A percentile compares a stretch with the other conserved stretches of the same genome.
These are phyloP conservation scores for Pseudogymnoascus sp. DNA, from an alignment of 2,329 filamentous ascomycete genomes.

Conservation along the genomic window DNA sequence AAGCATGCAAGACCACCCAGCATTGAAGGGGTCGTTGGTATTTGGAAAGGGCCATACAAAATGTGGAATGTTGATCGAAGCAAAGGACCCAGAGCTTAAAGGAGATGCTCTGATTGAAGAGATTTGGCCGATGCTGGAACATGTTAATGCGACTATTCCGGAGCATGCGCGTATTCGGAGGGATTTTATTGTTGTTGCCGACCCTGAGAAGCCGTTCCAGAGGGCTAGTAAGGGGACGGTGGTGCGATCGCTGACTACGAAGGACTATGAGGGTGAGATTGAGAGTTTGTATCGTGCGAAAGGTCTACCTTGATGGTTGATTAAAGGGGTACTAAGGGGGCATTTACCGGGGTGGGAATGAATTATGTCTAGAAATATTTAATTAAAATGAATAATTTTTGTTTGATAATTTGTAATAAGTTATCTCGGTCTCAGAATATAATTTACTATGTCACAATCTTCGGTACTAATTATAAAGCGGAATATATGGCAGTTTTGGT, in stretches of 20 bases:
- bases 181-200: conserved; percentile 15
- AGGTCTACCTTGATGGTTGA: background rate
- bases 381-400: background rate
- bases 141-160: conserved; percentile 16
- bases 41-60: conserved; percentile 25
- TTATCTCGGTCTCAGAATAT: background rate
- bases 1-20: background rate
- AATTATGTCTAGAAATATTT: background rate
- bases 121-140: conserved; percentile 18
- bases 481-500: background rate
- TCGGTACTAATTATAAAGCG: too few species aligned
- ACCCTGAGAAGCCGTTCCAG: conserved; percentile 13
- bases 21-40: conserved; percentile 22
- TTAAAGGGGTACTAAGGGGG: too few species aligned
- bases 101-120: conserved; percentile 12
- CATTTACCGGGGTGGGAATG: background rate
- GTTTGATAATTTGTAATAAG: too few species aligned
- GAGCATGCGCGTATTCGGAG: conserved; percentile 16
- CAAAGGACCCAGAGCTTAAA: background rate
- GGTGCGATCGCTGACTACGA: conserved; percentile 9
- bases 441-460: background rate
- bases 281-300: conserved; percentile 11
- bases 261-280: conserved; percentile 14
- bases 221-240: conserved; percentile 17
- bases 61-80: conserved; percentile 18